Evolutionary conservation across 2,329 filamentous ascomycete species (phyloP).

Genomic region (Albifimbria verrucaria): DNA sequence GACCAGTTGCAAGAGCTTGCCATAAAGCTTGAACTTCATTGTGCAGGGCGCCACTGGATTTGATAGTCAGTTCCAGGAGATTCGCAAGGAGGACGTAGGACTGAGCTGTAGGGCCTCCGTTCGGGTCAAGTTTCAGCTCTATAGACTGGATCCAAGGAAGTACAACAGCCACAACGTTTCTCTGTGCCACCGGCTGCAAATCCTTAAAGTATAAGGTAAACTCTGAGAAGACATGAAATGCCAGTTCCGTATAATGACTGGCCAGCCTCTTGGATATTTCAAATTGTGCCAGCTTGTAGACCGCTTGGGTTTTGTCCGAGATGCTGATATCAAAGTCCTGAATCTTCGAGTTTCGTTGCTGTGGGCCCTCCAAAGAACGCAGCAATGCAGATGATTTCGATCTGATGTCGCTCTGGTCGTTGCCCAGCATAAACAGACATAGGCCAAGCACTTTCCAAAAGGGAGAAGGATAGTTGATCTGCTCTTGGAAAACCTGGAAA

Average conservation of each 20-base stretch:
- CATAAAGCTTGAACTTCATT: constrained; percentile 97
- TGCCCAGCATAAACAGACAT: constrained; percentile 88
- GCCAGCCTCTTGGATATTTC: constrained; percentile 90
- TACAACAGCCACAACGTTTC: constrained; percentile 91
- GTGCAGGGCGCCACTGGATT: constrained; percentile 80
- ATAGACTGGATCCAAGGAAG: constrained; percentile 95
- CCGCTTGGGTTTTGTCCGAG: constrained; percentile 95
- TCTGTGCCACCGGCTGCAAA: constrained; percentile 75
- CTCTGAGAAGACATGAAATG: constrained; percentile 93
- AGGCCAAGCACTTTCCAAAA: constrained; percentile 91
- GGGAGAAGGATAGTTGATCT: constrained; percentile 75
- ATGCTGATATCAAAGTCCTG: constrained; percentile 98
- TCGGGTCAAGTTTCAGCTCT: constrained; percentile 87
- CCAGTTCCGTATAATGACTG: constrained; percentile 82
- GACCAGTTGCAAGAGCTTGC: constrained; percentile 92
- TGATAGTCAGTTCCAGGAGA: constrained; percentile 92
- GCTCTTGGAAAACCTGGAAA: constrained; percentile 78
- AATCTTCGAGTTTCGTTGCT: constrained; percentile 77
- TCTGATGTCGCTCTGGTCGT: constrained; percentile 83
- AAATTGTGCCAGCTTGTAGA: constrained; percentile 96
- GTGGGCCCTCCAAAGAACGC: constrained; percentile 76
- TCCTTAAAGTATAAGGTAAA: constrained; percentile 93
- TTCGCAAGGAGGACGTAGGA: constrained; percentile 96
- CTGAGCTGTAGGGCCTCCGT: constrained; percentile 82
- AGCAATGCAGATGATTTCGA: constrained; percentile 83